Base-by-base conservation (phyloP, 164 flowering plant species). In the Hamamelis virginiana region DNA sequence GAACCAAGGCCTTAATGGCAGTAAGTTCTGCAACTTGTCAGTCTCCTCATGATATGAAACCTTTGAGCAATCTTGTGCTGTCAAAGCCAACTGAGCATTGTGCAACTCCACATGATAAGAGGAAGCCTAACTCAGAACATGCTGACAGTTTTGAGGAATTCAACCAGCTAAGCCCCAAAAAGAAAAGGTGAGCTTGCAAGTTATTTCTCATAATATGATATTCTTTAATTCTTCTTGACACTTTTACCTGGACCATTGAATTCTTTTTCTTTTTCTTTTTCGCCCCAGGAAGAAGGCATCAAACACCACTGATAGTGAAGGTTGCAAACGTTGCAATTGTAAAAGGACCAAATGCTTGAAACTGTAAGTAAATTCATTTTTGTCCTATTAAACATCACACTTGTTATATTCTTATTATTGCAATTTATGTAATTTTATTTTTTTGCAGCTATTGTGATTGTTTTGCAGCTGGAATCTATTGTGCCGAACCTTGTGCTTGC, bases 391-490 rank as follows among this genome's bases (percentile, higher is more conserved):
- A 52, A 9, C 22, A 43, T 45, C 38, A 33, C 41, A 33, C 19
- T 25, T 47, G 4, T 10, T 12, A n/a, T 64, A 15, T 16, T 46
- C 19, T 0, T 27, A 19, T 16, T 41, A 60, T 60, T 53, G 19
- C 28, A 27, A 41, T 21, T 38, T 44, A 14, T 43, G 19, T 14
- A 13, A 55, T 12, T 62, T 1, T 28, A 13, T 67, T 50, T 46
- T 12, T 64, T 74, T 75, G 67, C 82, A 93, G 98, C 63, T 94
- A 89, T 48, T 94, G 97, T 75, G 96, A 90, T 46, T 94, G 96
- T 72, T 94, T 91, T 87, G 91, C 91, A 66, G 91, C 90, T 26
- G 98, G 96, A 47, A 48, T 79, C 46, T 90, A 86, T 69, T 94
- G 97, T 79, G 77, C 75, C 8, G 97, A 80, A 22, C 61, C 86